A percentile compares a stretch with the other conserved stretches of the same genome.
These are phyloP conservation scores for Saussurea involucrata DNA, from an alignment of 129 eudicot genomes.

Conservation along the genomic window DNA sequence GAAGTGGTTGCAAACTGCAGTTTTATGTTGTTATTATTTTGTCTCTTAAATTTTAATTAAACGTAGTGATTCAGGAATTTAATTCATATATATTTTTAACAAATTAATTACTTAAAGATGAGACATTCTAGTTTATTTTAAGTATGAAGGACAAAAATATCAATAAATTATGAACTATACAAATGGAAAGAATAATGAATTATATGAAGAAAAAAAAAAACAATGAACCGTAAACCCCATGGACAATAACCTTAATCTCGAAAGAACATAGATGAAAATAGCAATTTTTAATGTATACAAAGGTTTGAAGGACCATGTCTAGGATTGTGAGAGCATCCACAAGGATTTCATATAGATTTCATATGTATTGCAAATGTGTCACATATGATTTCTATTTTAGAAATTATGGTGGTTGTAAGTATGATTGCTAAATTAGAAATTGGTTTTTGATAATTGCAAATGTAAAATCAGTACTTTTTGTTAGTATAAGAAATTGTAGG, in stretches of 20 bases:
- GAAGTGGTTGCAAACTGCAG: neutral
- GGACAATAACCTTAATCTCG: neutral
- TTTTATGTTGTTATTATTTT: neutral
- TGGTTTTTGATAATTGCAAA: too few species aligned
- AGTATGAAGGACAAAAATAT: neutral
- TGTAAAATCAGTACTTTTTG: too few species aligned
- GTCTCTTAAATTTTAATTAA: neutral
- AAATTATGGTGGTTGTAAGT: too few species aligned
- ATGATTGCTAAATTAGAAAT: too few species aligned
- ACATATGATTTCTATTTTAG: too few species aligned
- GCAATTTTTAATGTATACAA: neutral
- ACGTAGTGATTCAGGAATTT: neutral
- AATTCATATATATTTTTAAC: too few species aligned
- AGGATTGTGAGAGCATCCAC: neutral
- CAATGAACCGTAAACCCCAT: neutral
- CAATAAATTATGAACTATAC: neutral
- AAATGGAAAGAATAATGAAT: neutral
- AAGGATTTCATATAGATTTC: too few species aligned
- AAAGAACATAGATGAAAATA: neutral
- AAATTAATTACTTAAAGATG: too few species aligned
- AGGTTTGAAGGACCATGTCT: too few species aligned
- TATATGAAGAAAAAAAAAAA: neutral
- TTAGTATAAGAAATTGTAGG: too few species aligned
- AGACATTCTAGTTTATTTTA: too few species aligned
- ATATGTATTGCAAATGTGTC: too few species aligned